These are phyloP conservation scores for Chenopodium album DNA, from an alignment of 148 eudicot genomes.

Conservation along the genomic window DNA sequence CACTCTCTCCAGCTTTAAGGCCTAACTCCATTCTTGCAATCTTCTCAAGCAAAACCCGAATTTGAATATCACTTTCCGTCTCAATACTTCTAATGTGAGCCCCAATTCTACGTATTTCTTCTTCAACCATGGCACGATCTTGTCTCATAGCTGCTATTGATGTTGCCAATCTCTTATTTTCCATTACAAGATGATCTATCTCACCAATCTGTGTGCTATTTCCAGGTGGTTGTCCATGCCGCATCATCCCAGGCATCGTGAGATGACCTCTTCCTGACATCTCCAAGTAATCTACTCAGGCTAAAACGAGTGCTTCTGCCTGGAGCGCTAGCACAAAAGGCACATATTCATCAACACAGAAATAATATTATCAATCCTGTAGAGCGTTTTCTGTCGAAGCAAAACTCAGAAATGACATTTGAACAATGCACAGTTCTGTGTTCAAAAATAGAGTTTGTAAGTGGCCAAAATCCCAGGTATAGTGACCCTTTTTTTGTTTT, in stretches of 20 bases:
- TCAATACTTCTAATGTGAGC: constrained; percentile 72
- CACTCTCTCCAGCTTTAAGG: constrained; percentile 53
- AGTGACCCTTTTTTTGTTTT: neutral
- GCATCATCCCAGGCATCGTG: constrained; percentile 59
- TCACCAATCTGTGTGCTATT: constrained; percentile 48
- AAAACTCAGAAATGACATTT: neutral
- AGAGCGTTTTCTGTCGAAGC: neutral
- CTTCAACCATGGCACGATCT: constrained; percentile 57
- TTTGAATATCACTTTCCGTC: constrained; percentile 77
- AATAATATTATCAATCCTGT: neutral
- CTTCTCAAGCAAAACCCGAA: constrained; percentile 70
- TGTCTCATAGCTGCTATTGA: constrained; percentile 60
- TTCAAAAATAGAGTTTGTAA: neutral
- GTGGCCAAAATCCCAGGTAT: neutral
- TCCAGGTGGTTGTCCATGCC: constrained; percentile 59
- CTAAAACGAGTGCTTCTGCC: neutral
- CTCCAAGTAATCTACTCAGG: neutral
- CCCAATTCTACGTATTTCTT: constrained; percentile 56
- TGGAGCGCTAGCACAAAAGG: constrained; percentile 5
- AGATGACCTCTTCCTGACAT: constrained; percentile 65
- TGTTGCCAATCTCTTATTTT: constrained; percentile 64
- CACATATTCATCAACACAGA: neutral
- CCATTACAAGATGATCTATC: constrained; percentile 56
- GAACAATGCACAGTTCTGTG: neutral
- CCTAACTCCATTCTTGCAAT: constrained; percentile 73